Evolutionary conservation across 768 basidiomycete species (phyloP).

Genomic region (Pleurotus sapidus): DNA sequence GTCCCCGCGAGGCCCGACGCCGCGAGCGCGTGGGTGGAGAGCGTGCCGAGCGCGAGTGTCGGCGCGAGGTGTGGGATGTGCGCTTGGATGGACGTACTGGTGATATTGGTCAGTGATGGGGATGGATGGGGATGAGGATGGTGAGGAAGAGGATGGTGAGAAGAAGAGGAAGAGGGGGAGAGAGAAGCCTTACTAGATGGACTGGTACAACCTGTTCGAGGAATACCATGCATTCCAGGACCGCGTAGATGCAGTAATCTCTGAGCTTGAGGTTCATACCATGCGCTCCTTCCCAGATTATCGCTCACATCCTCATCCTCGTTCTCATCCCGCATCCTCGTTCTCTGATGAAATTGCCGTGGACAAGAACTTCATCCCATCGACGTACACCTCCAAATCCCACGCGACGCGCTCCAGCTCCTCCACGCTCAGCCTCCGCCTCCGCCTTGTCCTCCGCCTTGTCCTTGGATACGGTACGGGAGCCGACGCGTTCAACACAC

Average conservation of each 20-base stretch:
- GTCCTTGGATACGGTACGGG: no score
- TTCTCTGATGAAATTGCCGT: neutral
- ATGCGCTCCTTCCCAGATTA: neutral
- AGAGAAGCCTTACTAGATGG: neutral
- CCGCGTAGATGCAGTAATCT: neutral
- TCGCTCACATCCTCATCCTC: neutral
- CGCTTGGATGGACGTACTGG: constrained; percentile 2
- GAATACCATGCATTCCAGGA: no score
- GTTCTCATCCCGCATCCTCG: neutral
- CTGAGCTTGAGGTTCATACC: neutral
- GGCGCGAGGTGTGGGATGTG: constrained; percentile 6
- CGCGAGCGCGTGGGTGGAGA: constrained; percentile 7
- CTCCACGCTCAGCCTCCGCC: neutral
- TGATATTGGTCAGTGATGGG: neutral
- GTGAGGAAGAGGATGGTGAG: neutral
- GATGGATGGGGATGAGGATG: neutral
- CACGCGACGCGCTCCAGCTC: neutral
- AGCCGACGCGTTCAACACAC: no score
- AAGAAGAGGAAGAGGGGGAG: neutral
- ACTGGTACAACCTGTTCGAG: no score
- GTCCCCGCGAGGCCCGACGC: constrained; percentile 3
- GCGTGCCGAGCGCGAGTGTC: constrained; percentile 4
- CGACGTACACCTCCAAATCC: constrained; percentile 2
- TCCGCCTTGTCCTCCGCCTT: no score
- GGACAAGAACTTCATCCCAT: neutral